Evolutionary conservation across 1,139 yeast species (phyloP).

Genomic region (Wickerhamomyces sp.): DNA sequence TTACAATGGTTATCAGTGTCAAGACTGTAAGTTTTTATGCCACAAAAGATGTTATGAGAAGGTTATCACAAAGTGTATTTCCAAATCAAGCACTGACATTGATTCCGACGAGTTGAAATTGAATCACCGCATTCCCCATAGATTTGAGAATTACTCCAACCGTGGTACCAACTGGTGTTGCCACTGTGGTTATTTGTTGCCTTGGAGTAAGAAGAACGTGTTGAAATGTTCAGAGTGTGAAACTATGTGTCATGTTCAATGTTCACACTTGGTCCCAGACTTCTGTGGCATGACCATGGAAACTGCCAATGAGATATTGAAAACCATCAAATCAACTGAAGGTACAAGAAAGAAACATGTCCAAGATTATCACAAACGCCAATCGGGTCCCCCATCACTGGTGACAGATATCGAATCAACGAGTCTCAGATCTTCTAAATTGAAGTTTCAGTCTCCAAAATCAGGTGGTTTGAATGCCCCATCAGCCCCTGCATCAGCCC

Average conservation of each 20-base stretch:
- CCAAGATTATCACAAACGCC: slow-evolving; percentile 17
- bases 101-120: slow-evolving; percentile 87
- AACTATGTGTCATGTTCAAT: slow-evolving; percentile 86
- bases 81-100: slow-evolving; percentile 78
- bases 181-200: slow-evolving; percentile 93
- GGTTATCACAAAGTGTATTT: slow-evolving; percentile 93
- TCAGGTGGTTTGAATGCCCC: too few relatives aligned
- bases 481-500: too few relatives aligned
- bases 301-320: slow-evolving; percentile 84
- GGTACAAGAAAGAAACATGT: slow-evolving; percentile 29
- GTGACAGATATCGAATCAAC: slow-evolving; percentile 16
- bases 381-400: slow-evolving; percentile 19
- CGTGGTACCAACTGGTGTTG: slow-evolving; percentile 99
- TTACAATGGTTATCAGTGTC: slow-evolving; percentile 93
- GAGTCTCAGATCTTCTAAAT: slow-evolving; percentile 10
- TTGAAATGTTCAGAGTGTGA: slow-evolving; percentile 95
- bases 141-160: slow-evolving; percentile 85
- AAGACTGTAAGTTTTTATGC: slow-evolving; percentile 90
- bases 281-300: slow-evolving; percentile 99
- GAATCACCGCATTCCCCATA: slow-evolving; percentile 94
- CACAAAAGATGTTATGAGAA: slow-evolving; percentile 92
- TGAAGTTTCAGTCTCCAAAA: too few relatives aligned
- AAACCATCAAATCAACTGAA: slow-evolving; percentile 79
- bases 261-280: slow-evolving; percentile 94
- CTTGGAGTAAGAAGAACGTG: slow-evolving; percentile 93